Base-by-base conservation (phyloP, 148 eudicot species). In the Beta vulgaris region DNA sequence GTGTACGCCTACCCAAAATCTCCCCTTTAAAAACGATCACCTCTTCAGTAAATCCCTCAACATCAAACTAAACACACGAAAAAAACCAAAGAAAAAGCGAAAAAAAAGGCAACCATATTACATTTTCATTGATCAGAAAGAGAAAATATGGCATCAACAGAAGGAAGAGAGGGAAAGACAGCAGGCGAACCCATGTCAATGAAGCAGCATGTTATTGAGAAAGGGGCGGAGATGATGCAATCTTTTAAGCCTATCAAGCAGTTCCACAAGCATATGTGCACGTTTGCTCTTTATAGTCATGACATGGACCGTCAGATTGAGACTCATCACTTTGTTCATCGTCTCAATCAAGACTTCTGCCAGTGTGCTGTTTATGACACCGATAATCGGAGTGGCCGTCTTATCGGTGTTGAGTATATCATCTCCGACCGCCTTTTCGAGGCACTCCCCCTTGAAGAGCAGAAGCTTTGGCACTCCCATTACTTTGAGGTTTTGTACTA, bases 321-420 rank as follows among this genome's bases (percentile, higher is more conserved):
- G 71, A 81, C 87, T 10, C 91, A 90, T 67, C 93, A 90, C 73
- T 86, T 69, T 25, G 68, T 86, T 7, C 82, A 75, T 2, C 87
- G 88, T 1, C 76, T 88, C 71, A 90, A 85, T 49, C 82, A 86
- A 71, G 91, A 86, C 54, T 86, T 90, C 68, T 82, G 86, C 73
- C 90, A 90, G 85, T 90, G 90, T 69, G 91, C 93, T 19, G 91
- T 90, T 31, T 88, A 86, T 36, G 91, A 90, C 48, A 77, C 88
- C 23, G 86, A 90, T 31, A 82, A 85, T 37, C 57, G 84, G 31
- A 1, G 28, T 4, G 88, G 79, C 25, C 82, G 82, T 1, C 87
- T 90, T 25, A 85, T 90, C 16, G 93, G 91, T 80, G 76, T 51
- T 26, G 83, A 80, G 73, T 80, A 80, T 64, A 70, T 80, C 51